Percentiles rank a stretch among this genome's conserved stretches.
phyloP scores from a whole-genome alignment of 2,329 filamentous ascomycete species.

The Gaeumannomyces tritici region DNA sequence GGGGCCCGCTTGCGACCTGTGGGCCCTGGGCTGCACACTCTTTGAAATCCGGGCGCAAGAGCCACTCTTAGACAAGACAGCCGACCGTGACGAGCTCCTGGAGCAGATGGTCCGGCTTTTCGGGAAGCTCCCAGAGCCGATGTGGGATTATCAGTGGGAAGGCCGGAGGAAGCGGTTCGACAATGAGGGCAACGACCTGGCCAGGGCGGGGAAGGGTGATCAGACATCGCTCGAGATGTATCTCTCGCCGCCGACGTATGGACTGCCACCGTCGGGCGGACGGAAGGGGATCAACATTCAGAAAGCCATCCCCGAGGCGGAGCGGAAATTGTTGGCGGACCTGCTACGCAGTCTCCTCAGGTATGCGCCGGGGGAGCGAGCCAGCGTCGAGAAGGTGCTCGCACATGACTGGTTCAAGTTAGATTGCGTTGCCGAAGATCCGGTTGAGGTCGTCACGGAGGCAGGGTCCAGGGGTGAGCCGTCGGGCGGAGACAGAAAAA shows the following conservation, averaged over 20 bases:
- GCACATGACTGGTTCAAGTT: constrained; percentile 1
- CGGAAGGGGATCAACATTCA: too few relatives aligned
- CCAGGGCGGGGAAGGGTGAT: too few relatives aligned
- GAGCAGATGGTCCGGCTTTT: background rate
- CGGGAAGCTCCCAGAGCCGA: background rate
- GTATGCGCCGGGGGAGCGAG: background rate
- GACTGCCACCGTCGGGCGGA: too few relatives aligned
- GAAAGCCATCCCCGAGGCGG: background rate
- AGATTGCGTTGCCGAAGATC: background rate
- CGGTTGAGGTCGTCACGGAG: too few relatives aligned
- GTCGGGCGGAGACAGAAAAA: too few relatives aligned
- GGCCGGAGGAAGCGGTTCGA: background rate
- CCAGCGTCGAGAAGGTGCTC: background rate
- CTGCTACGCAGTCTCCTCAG: background rate
- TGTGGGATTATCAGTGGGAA: background rate
- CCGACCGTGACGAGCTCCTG: background rate
- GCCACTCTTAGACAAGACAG: constrained; percentile 7
- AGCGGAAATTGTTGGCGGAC: background rate
- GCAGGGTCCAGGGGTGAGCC: too few relatives aligned
- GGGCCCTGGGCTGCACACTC: constrained; percentile 8
- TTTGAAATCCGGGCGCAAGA: constrained; percentile 7
- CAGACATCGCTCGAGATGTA: background rate
- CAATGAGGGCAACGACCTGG: background rate
- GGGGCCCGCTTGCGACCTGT: constrained; percentile 5
- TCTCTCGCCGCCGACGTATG: background rate